These are phyloP conservation scores for Orobanche coerulescens DNA, from an alignment of 257 asterid species.

Conservation along the genomic window DNA sequence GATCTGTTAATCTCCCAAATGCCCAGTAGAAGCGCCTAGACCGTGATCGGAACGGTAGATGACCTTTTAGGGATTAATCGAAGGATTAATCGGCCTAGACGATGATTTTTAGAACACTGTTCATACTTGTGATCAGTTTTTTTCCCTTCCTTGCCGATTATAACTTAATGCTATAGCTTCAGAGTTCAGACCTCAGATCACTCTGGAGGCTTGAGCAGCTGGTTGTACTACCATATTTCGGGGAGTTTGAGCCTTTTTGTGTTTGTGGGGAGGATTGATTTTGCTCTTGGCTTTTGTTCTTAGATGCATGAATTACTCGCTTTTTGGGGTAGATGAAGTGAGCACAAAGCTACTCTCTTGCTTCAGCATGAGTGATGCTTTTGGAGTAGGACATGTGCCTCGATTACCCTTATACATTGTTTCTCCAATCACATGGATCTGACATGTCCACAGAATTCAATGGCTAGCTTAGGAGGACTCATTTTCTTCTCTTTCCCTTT, in stretches of 20 bases:
- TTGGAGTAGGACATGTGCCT: not conserved
- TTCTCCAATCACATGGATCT: not conserved
- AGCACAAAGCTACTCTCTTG: not conserved
- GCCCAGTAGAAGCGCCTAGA: too few relatives aligned
- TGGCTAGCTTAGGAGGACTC: not conserved
- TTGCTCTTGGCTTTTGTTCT: not conserved
- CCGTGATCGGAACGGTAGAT: too few relatives aligned
- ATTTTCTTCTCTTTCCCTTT: not conserved
- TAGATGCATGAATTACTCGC: not conserved
- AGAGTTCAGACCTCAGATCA: not conserved
- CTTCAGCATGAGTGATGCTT: constrained; percentile 2
- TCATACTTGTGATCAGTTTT: not conserved
- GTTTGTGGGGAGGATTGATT: not conserved
- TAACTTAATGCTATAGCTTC: not conserved
- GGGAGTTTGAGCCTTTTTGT: not conserved
- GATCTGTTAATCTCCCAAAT: too few relatives aligned
- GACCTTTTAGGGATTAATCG: too few relatives aligned
- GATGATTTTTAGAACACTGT: too few relatives aligned
- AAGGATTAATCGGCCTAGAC: too few relatives aligned
- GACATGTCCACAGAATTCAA: not conserved
- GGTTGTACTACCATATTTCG: not conserved
- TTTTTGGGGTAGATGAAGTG: not conserved
- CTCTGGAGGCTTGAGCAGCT: not conserved
- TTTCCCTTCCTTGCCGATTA: not conserved
- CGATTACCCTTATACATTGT: not conserved